These are phyloP conservation scores for Gossypium sturtianum DNA, from an alignment of 345 rosid genomes.

Conservation along the genomic window DNA sequence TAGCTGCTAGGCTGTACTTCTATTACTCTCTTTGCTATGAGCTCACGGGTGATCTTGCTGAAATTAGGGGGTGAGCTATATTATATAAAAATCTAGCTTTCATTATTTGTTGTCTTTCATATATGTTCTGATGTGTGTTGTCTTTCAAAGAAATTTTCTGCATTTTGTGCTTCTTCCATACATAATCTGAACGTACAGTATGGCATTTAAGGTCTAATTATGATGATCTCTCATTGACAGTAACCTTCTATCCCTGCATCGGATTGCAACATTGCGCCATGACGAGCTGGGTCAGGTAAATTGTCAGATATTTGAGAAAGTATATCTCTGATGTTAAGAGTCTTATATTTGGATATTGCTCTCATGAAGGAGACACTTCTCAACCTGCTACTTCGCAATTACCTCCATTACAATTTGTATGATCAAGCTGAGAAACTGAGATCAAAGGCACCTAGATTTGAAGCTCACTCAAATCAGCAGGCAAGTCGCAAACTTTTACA, in stretches of 20 bases:
- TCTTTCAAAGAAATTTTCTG: background rate
- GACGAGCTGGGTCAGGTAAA: constrained; percentile 60
- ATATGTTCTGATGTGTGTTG: background rate
- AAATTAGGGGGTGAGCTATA: constrained; percentile 41
- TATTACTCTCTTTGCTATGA: constrained; percentile 57
- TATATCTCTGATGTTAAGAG: background rate
- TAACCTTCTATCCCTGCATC: constrained; percentile 50
- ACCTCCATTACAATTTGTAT: constrained; percentile 55
- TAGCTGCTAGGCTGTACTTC: constrained; percentile 47
- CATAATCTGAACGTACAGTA: background rate
- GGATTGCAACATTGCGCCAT: constrained; percentile 51
- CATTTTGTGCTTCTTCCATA: background rate
- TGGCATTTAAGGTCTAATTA: constrained; percentile 9
- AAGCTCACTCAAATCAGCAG: constrained; percentile 19
- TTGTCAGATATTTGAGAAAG: background rate
- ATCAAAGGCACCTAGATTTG: constrained; percentile 57
- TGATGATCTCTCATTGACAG: constrained; percentile 21
- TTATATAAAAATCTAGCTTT: background rate
- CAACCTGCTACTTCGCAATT: constrained; percentile 51
- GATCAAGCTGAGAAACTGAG: constrained; percentile 60
- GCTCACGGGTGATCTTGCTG: constrained; percentile 52
- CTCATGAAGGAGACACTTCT: constrained; percentile 53
- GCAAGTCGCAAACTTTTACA: background rate
- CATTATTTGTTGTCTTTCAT: background rate
- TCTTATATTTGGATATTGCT: constrained; percentile 6